Conservation (phyloP, 2,329 filamentous ascomycete species). For the Penicillium sp. region DNA sequence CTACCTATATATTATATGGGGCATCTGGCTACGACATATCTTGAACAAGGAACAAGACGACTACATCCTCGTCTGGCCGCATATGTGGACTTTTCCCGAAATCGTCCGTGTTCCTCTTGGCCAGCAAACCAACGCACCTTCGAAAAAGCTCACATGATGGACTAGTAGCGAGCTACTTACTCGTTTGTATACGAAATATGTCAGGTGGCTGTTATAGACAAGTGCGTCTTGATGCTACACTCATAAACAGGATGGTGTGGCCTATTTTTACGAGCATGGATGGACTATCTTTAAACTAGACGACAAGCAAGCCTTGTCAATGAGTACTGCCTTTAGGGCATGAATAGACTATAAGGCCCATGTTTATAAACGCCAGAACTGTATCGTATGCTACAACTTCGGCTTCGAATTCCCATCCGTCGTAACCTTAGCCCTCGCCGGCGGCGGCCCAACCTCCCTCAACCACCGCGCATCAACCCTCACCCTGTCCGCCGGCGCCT, state of each 20-base stretch:
- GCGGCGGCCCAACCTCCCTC: conserved; percentile 30
- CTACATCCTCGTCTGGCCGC: conserved; percentile 67
- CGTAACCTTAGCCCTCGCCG: conserved; percentile 20
- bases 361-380: too few species aligned
- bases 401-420: conserved; percentile 12
- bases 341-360: too few species aligned
- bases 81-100: conserved; percentile 55
- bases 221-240: too few species aligned
- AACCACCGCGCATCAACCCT: conserved; percentile 55
- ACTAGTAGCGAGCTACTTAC: too few species aligned
- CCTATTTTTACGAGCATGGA: too few species aligned
- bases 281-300: too few species aligned
- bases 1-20: conserved; percentile 81
- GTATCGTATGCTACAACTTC: conserved; percentile 11
- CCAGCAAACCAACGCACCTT: not conserved
- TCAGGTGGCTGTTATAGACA: too few species aligned
- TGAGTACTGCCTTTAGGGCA: too few species aligned
- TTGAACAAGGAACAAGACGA: conserved; percentile 69
- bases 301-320: too few species aligned
- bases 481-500: conserved; percentile 51
- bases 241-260: too few species aligned
- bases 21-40: conserved; percentile 74
- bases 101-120: conserved; percentile 37
- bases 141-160: conserved; percentile 5
- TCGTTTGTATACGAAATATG: too few species aligned